A percentile compares a stretch with the other conserved stretches of the same genome.
Evolutionary conservation across 176 grass and related monocot genomes (phyloP).

Genomic region (Phoenix dactylifera): DNA sequence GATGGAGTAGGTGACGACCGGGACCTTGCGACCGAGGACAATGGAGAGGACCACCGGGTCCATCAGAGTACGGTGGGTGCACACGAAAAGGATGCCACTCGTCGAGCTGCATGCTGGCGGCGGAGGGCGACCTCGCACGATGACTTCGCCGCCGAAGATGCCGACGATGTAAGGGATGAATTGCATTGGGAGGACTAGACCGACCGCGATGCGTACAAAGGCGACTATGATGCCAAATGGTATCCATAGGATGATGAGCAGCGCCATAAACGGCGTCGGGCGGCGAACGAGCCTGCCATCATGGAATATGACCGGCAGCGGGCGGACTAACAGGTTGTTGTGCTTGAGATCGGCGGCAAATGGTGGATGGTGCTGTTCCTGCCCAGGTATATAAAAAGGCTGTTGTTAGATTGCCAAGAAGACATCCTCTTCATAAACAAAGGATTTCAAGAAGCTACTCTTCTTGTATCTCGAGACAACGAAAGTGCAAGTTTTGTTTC

Average conservation of each 20-base stretch:
- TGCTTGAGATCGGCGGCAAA: slow-evolving; percentile 11
- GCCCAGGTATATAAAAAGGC: background rate
- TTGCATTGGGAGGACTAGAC: slow-evolving; percentile 51
- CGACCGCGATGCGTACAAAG: slow-evolving; percentile 60
- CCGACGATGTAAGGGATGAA: slow-evolving; percentile 38
- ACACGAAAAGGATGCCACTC: slow-evolving; percentile 66
- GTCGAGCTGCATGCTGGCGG: slow-evolving; percentile 24
- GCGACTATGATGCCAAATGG: slow-evolving; percentile 49
- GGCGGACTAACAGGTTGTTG: slow-evolving; percentile 10
- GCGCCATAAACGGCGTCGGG: slow-evolving; percentile 59
- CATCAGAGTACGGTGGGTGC: slow-evolving; percentile 74
- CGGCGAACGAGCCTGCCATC: slow-evolving; percentile 63
- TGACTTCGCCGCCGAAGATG: slow-evolving; percentile 53
- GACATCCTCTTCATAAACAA: too few species aligned
- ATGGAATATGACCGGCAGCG: slow-evolving; percentile 80
- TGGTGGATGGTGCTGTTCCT: slow-evolving; percentile 42
- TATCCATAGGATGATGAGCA: slow-evolving; percentile 74
- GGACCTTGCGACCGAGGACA: slow-evolving; percentile 49
- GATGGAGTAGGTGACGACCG: slow-evolving; percentile 81
- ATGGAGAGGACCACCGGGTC: slow-evolving; percentile 82
- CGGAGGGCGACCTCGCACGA: slow-evolving; percentile 40
- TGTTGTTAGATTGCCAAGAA: too few species aligned
- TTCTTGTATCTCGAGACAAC: too few species aligned
- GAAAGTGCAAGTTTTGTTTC: too few species aligned
- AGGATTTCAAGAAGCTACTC: too few species aligned